phyloP scores from a whole-genome alignment of 2,329 filamentous ascomycete genomes.

The Neofusicoccum sp. region DNA sequence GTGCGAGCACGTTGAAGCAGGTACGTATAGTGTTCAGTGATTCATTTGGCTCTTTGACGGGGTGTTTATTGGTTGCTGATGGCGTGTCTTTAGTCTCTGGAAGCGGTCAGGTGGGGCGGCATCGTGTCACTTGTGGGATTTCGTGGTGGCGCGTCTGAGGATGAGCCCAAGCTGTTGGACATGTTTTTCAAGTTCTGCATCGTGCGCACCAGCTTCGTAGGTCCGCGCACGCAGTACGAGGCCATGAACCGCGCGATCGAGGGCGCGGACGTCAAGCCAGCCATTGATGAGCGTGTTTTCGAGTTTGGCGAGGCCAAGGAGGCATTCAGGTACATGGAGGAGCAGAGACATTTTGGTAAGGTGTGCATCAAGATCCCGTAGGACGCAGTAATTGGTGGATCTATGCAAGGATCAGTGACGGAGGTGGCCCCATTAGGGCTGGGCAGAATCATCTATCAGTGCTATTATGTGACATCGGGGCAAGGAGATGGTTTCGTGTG shows the following conservation, averaged over 20 bases:
- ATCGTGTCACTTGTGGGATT: slow-evolving; percentile 58
- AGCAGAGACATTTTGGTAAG: slow-evolving; percentile 50
- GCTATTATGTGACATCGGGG: no score
- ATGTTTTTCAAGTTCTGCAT: slow-evolving; percentile 53
- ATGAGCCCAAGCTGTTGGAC: slow-evolving; percentile 54
- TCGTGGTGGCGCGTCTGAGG: slow-evolving; percentile 48
- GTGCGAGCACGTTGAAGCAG: slow-evolving; percentile 54
- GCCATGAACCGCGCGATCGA: slow-evolving; percentile 61
- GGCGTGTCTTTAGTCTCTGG: slow-evolving; percentile 50
- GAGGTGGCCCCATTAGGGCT: no score
- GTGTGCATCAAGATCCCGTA: slow-evolving; percentile 39
- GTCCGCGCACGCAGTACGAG: slow-evolving; percentile 55
- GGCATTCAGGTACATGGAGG: slow-evolving; percentile 50
- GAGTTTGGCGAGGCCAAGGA: slow-evolving; percentile 51
- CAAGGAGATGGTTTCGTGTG: no score
- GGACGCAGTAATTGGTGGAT: no score
- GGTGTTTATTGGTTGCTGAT: slow-evolving; percentile 45
- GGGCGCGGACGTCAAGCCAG: slow-evolving; percentile 57
- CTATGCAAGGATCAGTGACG: no score
- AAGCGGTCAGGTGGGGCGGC: slow-evolving; percentile 54
- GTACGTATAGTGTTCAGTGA: no score
- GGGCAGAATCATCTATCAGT: no score
- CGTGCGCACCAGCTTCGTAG: slow-evolving; percentile 58
- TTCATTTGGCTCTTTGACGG: no score
- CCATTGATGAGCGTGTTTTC: slow-evolving; percentile 59